These are phyloP conservation scores for Pyricularia grisea DNA, from an alignment of 2,329 filamentous ascomycete genomes.

Conservation along the genomic window DNA sequence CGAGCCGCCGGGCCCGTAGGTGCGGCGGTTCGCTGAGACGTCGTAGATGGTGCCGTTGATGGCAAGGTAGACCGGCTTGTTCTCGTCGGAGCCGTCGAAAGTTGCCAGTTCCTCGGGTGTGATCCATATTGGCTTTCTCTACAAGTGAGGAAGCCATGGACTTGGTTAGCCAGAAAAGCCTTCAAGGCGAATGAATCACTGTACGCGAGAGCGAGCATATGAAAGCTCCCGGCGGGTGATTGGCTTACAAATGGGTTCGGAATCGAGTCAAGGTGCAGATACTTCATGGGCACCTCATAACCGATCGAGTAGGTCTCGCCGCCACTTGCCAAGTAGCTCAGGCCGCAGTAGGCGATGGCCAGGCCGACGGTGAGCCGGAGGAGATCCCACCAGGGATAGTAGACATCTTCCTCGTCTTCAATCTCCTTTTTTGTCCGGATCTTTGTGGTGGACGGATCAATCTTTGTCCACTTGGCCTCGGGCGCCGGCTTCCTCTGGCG, in stretches of 20 bases:
- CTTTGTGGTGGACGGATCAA: constrained; percentile 8
- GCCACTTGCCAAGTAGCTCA: constrained; percentile 69
- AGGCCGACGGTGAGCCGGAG: constrained; percentile 61
- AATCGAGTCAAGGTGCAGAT: constrained; percentile 49
- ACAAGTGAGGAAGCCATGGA: not conserved
- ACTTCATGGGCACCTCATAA: constrained; percentile 49
- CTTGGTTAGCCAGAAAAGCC: not conserved
- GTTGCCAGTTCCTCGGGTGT: constrained; percentile 64
- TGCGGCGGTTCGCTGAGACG: constrained; percentile 56
- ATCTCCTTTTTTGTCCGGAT: constrained; percentile 18
- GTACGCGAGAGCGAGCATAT: not conserved
- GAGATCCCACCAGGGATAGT: constrained; percentile 51
- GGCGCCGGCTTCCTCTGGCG: constrained; percentile 4
- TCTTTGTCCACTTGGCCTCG: constrained; percentile 4
- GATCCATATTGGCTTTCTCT: constrained; percentile 50
- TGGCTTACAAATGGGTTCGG: constrained; percentile 49
- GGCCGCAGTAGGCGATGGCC: constrained; percentile 52
- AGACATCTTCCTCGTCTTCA: constrained; percentile 13
- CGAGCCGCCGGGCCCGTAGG: constrained; percentile 76
- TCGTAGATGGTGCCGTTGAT: constrained; percentile 85
- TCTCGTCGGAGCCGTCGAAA: constrained; percentile 69
- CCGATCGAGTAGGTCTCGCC: constrained; percentile 64
- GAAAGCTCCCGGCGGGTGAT: no score
- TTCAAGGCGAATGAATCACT: not conserved
- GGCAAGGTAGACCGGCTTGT: constrained; percentile 78